Evolutionary conservation across 169 alveolate genomes (phyloP), one percentile per base, ranked within the genome.

Genomic region (Plasmodium coatneyi): DNA sequence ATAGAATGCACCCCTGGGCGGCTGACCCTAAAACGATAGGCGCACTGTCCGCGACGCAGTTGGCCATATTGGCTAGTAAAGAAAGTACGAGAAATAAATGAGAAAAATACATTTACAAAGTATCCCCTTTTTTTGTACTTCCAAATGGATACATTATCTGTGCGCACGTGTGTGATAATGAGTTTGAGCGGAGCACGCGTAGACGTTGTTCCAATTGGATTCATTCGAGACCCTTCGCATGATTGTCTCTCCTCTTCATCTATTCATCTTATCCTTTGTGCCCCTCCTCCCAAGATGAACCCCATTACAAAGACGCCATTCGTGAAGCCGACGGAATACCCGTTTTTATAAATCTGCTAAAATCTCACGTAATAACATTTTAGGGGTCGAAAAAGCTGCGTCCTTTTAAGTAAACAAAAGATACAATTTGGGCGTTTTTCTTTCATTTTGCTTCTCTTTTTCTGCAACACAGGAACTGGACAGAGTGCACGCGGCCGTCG

Each of bases 1-100:
- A 95, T 82, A 96, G 97, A 52, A 92, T 98, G 97, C 99, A 98
- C 89, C 98, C 99, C 6, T 98, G 99, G 99, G 99, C 99, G 3
- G 99, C 97, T 6, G 98, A 97, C 84, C 99, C 99, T 25, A 97
- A 96, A 90, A 98, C 99, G n/a, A 97, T 98, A 41, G 99, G 99
- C 16, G 98, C 99, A n/a, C 96, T 98, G 28, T 98, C 99, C 5
- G 99, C 99, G 43, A 98, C 98, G 16, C 99, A 98, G 94, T 95
- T 98, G 91, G 99, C 99, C n/a, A 97, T 98, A 49, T 93, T 97
- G 34, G 99, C 99, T 16, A 96, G 97, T 83, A 92, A 92, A 71
- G 97, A 94, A 16, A 74, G 97, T 93, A 92, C 28, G 80, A 43
- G 22, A 19, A 60, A 46, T 41, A 39, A 39, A 46, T 16, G 16